These are phyloP conservation scores for Magnolia officinalis DNA, from an alignment of 164 flowering plant genomes.

Conservation along the genomic window DNA sequence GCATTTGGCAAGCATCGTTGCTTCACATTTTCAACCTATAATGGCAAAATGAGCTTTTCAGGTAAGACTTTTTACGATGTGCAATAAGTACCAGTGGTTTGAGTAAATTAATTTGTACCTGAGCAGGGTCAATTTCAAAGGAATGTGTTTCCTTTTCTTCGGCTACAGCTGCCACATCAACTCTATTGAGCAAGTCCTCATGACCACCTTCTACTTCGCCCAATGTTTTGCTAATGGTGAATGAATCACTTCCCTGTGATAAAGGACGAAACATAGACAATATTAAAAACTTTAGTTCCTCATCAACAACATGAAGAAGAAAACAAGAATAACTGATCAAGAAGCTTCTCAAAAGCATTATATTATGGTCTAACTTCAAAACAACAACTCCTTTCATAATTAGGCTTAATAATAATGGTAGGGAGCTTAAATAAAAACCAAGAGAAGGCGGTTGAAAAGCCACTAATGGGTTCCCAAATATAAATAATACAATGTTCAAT, in stretches of 20 bases:
- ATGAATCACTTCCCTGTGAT: constrained; percentile 53
- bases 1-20: constrained; percentile 95
- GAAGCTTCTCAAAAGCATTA: not conserved
- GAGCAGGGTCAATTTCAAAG: constrained; percentile 79
- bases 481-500: no score
- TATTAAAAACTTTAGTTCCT: not conserved
- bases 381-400: no score
- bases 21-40: constrained; percentile 94
- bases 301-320: not conserved
- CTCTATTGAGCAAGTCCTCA: constrained; percentile 71
- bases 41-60: not conserved
- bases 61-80: not conserved
- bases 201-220: constrained; percentile 70
- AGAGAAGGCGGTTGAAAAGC: no score
- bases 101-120: constrained; percentile 34
- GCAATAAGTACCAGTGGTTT: not conserved
- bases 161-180: constrained; percentile 62
- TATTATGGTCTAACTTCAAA: not conserved
- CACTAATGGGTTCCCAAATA: no score
- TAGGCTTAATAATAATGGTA: no score
- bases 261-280: not conserved
- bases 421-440: no score
- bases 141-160: constrained; percentile 4
- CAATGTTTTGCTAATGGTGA: constrained; percentile 62
- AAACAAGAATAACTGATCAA: not conserved